Conservation (phyloP, 2,329 filamentous ascomycete genomes). For the Pseudocercospora fuligena region DNA sequence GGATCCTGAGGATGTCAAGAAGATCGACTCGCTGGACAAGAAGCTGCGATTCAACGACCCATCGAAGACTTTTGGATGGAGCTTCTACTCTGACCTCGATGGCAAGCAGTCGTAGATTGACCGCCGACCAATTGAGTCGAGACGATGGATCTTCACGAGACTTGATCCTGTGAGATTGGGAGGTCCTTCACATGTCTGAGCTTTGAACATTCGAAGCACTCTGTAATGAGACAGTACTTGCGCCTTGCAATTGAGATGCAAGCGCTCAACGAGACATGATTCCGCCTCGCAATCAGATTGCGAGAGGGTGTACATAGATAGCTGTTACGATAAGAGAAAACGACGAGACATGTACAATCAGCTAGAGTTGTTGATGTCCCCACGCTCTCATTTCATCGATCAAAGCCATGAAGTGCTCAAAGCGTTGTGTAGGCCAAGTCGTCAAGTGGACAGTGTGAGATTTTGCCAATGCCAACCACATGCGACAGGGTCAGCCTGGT, state of each 20-base stretch:
- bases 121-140: not conserved
- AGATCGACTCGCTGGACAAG: slow-evolving; percentile 61
- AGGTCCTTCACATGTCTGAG: not conserved
- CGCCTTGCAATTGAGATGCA: not conserved
- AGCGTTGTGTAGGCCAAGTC: not conserved
- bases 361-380: not conserved
- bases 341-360: not conserved
- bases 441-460: not conserved
- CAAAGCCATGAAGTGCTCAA: not conserved
- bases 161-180: not conserved
- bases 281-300: not conserved
- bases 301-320: not conserved
- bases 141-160: not conserved
- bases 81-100: slow-evolving; percentile 64
- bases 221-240: not conserved
- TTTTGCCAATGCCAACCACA: not conserved
- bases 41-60: slow-evolving; percentile 68
- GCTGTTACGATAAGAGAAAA: not conserved
- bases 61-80: slow-evolving; percentile 59
- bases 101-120: slow-evolving; percentile 50
- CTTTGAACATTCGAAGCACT: not conserved
- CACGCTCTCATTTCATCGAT: not conserved
- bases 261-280: not conserved
- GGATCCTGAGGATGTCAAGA: slow-evolving; percentile 60
- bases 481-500: not conserved